Evolutionary conservation across 164 flowering plant species (phyloP), one percentile per base, ranked within the genome.

Genomic region (Tetracentron sinense): DNA sequence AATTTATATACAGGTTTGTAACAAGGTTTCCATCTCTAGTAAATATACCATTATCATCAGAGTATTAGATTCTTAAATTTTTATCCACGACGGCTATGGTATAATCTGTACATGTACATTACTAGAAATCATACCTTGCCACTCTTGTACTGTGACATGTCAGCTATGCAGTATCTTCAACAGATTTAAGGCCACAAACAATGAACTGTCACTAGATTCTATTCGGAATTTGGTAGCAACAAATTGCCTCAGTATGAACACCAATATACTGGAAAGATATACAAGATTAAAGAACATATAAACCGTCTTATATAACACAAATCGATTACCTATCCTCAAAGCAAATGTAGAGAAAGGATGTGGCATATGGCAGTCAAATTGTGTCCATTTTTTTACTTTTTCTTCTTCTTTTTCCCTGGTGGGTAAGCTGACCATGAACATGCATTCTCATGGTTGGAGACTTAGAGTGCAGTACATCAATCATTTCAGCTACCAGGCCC

Each of bases 161-260:
- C 98, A 68, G 98, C 98, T 68, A 94, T 81, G 81, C 98, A 91
- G 68, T 92, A 92, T 83, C 98, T 92, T 77, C 47, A 74, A 64
- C 29, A 28, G 50, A 71, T 58, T 82, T 61, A 84, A 75, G 82
- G 80, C 50, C 58, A 56, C 30, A 22, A 75, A 70, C 61, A 65
- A 66, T 10, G 66, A 23, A 52, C 6, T n/a, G 15, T 10, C 64
- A 59, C 2, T 25, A 4, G 12, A 20, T 23, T 60, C 56, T 53
- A 29, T 22, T 51, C 21, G 29, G 42, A 66, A 38, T 38, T 12
- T 51, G 16, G 54, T 17, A 29, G 7, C 33, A 33, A 21, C 6
- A 47, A 46, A 6, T n/a, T 47, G 23, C 21, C 35, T 14, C 31
- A 7, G 16, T 12, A 51, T 31, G 22, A 52, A 51, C 38, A 63